Percentiles rank a stretch among this genome's conserved stretches.
Evolutionary conservation across 768 basidiomycete genomes (phyloP).

Genomic region (Holtermannia corniformis): DNA sequence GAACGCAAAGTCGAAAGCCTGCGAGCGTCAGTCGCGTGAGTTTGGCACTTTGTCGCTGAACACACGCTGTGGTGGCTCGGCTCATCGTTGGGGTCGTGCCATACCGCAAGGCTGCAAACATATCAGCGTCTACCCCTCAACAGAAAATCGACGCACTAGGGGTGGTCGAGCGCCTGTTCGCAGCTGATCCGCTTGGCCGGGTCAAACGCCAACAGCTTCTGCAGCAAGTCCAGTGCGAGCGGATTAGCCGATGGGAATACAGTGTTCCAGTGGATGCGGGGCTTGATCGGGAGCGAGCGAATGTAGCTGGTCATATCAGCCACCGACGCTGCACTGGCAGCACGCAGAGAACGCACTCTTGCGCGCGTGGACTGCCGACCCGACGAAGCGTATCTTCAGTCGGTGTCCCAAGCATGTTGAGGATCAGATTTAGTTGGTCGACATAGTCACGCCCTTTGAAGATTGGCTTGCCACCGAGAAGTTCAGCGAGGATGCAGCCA

Average conservation of each 20-base stretch:
- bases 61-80: constrained; percentile 57
- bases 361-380: constrained; percentile 80
- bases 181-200: constrained; percentile 93
- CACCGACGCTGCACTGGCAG: background rate
- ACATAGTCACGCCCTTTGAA: constrained; percentile 57
- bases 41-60: constrained; percentile 15
- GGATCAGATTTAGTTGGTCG: constrained; percentile 94
- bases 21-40: constrained; percentile 7
- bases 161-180: constrained; percentile 88
- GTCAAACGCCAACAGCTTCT: constrained; percentile 88
- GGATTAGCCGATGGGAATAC: constrained; percentile 93
- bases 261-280: constrained; percentile 80
- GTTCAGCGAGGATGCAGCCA: constrained; percentile 47
- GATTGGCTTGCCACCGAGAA: constrained; percentile 45
- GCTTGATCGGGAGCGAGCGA: constrained; percentile 92
- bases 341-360: constrained; percentile 25
- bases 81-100: constrained; percentile 96
- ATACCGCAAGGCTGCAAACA: constrained; percentile 51
- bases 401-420: constrained; percentile 96
- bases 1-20: constrained; percentile 89
- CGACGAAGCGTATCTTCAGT: constrained; percentile 92
- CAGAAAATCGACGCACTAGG: constrained; percentile 56
- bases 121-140: constrained; percentile 60
- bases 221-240: constrained; percentile 81
- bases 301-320: constrained; percentile 54